phyloP scores from a whole-genome alignment of 768 basidiomycete species.

The Suillus cothurnatus region DNA sequence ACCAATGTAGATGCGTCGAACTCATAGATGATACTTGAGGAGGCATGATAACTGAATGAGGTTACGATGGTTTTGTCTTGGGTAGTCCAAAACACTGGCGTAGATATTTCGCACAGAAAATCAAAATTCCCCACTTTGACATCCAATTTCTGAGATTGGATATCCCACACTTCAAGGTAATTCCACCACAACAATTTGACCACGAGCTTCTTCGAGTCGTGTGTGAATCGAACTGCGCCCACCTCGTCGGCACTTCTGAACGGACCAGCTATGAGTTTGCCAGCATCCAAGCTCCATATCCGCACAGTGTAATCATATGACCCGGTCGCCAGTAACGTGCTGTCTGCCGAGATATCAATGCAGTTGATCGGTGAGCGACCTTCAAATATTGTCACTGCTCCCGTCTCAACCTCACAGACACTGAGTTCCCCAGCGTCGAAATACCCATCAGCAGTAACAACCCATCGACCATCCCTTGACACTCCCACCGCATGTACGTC shows the following conservation, averaged over 20 bases:
- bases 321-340: conserved; percentile 9
- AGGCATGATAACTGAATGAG: not conserved
- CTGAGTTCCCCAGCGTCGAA: not conserved
- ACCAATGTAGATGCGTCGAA: not conserved
- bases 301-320: not conserved
- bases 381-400: not conserved
- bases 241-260: not conserved
- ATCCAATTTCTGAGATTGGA: not conserved
- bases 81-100: not conserved
- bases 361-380: not conserved
- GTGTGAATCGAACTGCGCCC: not conserved
- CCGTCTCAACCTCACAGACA: not conserved
- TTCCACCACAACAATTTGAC: not conserved
- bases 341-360: conserved; percentile 13
- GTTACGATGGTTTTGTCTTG: not conserved
- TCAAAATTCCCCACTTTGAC: too few species aligned
- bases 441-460: not conserved
- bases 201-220: not conserved
- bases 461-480: not conserved
- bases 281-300: not conserved
- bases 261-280: not conserved
- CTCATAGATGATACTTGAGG: not conserved
- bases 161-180: not conserved
- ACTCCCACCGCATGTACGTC: not conserved
- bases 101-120: too few species aligned